Evolutionary conservation across 768 basidiomycete species (phyloP).

Genomic region (Crepidotus variabilis): DNA sequence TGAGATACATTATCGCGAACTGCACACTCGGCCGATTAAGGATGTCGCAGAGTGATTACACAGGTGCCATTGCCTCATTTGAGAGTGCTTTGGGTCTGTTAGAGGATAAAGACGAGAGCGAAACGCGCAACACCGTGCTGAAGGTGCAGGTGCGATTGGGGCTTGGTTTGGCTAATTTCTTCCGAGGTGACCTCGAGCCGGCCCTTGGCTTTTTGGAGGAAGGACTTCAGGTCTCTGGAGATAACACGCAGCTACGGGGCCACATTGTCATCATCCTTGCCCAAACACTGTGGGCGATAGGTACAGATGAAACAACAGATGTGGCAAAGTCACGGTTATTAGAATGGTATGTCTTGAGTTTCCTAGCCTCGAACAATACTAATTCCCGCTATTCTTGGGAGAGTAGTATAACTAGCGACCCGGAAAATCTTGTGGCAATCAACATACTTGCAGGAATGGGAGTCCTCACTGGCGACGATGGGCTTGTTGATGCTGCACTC

Average conservation of each 20-base stretch:
- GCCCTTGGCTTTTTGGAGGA: conserved; percentile 68
- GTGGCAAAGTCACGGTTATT: conserved; percentile 74
- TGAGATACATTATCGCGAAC: conserved; percentile 77
- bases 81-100: conserved; percentile 72
- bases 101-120: conserved; percentile 43
- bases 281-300: conserved; percentile 80
- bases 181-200: conserved; percentile 52
- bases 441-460: conserved; percentile 89
- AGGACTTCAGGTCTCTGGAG: conserved; percentile 53
- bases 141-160: conserved; percentile 68
- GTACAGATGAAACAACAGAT: conserved; percentile 72
- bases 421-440: conserved; percentile 78
- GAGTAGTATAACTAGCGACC: conserved; percentile 68
- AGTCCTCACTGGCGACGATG: conserved; percentile 72
- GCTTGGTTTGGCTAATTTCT: conserved; percentile 68
- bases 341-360: conserved; percentile 59
- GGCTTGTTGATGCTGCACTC: conserved; percentile 80
- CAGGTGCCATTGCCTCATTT: conserved; percentile 63
- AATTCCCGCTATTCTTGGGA: no score
- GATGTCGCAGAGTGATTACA: conserved; percentile 55
- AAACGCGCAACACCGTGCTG: conserved; percentile 34
- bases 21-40: conserved; percentile 76
- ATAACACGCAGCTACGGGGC: conserved; percentile 48
- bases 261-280: conserved; percentile 79
- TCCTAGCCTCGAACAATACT: neutral